A percentile compares a stretch with the other conserved stretches of the same genome.
phyloP scores from a whole-genome alignment of 345 rosid genomes.

The Heritiera fomes region DNA sequence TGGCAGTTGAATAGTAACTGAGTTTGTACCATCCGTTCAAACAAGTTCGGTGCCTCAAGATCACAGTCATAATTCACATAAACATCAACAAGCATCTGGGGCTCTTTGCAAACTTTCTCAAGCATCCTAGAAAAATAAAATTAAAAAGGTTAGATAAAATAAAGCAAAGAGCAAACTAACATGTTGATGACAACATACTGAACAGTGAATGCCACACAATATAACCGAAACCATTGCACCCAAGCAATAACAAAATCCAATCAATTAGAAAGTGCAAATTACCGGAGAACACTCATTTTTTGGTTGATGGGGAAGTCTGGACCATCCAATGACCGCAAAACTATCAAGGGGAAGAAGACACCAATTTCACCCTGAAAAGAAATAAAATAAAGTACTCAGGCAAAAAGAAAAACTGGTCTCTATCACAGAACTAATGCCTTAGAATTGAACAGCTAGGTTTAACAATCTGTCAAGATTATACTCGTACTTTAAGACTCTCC shows the following conservation, averaged over 20 bases:
- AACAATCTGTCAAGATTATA: constrained; percentile 28
- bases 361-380: constrained; percentile 89
- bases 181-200: constrained; percentile 16
- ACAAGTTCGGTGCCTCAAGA: constrained; percentile 96
- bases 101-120: constrained; percentile 89
- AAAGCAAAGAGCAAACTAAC: constrained; percentile 21
- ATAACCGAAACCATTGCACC: constrained; percentile 22
- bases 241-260: constrained; percentile 26
- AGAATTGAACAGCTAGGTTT: constrained; percentile 9
- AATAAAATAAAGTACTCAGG: constrained; percentile 14
- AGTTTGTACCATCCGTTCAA: constrained; percentile 87
- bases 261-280: constrained; percentile 30
- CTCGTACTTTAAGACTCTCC: constrained; percentile 93
- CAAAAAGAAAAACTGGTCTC: constrained; percentile 6
- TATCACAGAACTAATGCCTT: constrained; percentile 14
- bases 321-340: constrained; percentile 86
- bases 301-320: constrained; percentile 70
- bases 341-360: constrained; percentile 88
- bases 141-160: constrained; percentile 18
- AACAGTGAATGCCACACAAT: constrained; percentile 10
- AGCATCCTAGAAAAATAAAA: constrained; percentile 66
- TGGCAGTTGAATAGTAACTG: not conserved
- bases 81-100: constrained; percentile 97
- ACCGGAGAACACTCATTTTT: constrained; percentile 91
- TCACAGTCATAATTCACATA: constrained; percentile 98